These are phyloP conservation scores for Colletotrichum karsti DNA, from an alignment of 2,329 filamentous ascomycete species.

Conservation along the genomic window DNA sequence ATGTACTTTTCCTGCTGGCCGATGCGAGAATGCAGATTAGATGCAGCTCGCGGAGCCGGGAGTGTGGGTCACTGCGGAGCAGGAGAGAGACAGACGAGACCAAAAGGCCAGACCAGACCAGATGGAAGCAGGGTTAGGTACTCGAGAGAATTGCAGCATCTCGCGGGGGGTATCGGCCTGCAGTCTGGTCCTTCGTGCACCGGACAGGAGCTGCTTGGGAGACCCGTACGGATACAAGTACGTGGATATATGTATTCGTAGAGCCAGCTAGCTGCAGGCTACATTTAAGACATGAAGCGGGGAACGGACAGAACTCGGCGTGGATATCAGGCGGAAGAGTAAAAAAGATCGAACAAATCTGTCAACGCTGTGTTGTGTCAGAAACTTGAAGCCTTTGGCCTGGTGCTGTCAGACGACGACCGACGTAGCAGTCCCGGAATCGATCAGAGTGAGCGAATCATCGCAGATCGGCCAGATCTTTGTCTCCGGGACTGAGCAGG, in stretches of 20 bases:
- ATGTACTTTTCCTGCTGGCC: background rate
- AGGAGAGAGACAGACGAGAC: conserved; percentile 5
- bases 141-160: background rate
- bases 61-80: conserved; percentile 23
- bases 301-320: background rate
- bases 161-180: background rate
- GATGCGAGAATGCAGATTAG: conserved; percentile 19
- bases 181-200: background rate
- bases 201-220: background rate
- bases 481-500: background rate
- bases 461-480: background rate
- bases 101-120: conserved; percentile 4
- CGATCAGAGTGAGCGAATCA: background rate
- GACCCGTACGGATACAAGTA: background rate
- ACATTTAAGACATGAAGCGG: conserved; percentile 22
- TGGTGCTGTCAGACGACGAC: background rate
- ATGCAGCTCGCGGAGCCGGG: conserved; percentile 22
- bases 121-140: conserved; percentile 15
- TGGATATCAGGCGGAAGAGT: background rate
- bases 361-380: too few relatives aligned
- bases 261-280: conserved; percentile 1
- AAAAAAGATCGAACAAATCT: too few relatives aligned
- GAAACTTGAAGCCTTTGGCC: background rate
- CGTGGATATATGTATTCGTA: background rate
- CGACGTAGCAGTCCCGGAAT: background rate